Base-by-base conservation (phyloP, 2,329 filamentous ascomycete species). In the Phialocephala subalpina region DNA sequence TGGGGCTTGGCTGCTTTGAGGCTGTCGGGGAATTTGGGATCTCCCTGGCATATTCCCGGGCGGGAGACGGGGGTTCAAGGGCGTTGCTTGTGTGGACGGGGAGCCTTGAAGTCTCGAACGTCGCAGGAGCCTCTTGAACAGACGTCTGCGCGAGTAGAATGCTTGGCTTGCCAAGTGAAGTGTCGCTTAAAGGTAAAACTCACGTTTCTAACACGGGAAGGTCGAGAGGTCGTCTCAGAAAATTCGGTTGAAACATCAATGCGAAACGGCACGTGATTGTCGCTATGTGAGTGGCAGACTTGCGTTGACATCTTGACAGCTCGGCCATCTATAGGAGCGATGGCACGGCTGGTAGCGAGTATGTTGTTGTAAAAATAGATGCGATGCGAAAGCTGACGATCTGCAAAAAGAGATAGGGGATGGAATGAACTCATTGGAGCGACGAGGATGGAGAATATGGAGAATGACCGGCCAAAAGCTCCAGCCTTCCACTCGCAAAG, bases 201-300 rank as follows among this genome's bases (percentile, higher is more conserved):
- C 49, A n/a, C 5, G 49, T 29, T 27, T 53, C 49, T 33, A 14
- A 53, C 49, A 29, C 16, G 4, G 22, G 14, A 53, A 53, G 49
- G 25, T 33, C 18, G 25, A 12, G 49, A 29, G 25, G 45, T 12
- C n/a, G 45, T 49, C 45, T 49, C 45, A 49, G 45, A 42, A 42
- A 42, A 53, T 53, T 53, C 49, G 8, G 49, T 29, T 27, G 49
- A 53, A 53, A 53, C 49, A 53, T 53, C 49, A 53, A 53, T 53
- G 49, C 49, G 25, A 53, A 53, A 53, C 49, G 22, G 18, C 25
- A 33, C 49, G 49, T 27, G 25, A 33, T 12, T 16, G 20, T 12
- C 7, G 22, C n/a, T 7, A 6, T 33, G 2, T 4, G 49, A 53
- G 49, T 18, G 49, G 22, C 25, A 52, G 20, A n/a, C n/a, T n/a